Evolutionary conservation across 768 basidiomycete genomes (phyloP).

Genomic region (Tricholoma saponaceum): DNA sequence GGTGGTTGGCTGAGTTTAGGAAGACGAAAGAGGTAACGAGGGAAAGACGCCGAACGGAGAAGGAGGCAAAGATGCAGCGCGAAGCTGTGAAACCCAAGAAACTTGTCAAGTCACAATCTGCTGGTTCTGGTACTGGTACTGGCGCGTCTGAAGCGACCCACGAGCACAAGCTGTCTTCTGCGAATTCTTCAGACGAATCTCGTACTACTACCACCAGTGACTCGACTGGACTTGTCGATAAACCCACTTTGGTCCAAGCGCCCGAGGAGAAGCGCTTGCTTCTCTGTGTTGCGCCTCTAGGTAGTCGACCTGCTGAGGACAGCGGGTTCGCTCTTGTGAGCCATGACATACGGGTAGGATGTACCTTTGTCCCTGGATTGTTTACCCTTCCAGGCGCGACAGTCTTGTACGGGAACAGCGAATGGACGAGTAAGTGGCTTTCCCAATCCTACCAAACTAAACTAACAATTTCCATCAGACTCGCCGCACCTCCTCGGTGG

Average conservation of each 20-base stretch:
- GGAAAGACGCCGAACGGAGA: constrained; percentile 14
- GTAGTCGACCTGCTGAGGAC: constrained; percentile 32
- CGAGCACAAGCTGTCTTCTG: not conserved
- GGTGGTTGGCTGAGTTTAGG: constrained; percentile 46
- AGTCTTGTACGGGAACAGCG: constrained; percentile 8
- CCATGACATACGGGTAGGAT: constrained; percentile 30
- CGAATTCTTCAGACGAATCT: not conserved
- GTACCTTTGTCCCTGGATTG: constrained; percentile 38
- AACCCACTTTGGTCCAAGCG: constrained; percentile 21
- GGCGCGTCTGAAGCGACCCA: not conserved
- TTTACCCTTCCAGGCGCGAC: constrained; percentile 34
- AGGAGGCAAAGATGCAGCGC: constrained; percentile 19
- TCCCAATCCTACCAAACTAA: too few relatives aligned
- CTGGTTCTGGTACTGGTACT: not conserved
- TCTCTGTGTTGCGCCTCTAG: constrained; percentile 44
- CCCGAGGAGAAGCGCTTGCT: constrained; percentile 40
- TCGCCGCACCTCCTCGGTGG: constrained; percentile 49
- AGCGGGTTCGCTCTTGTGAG: constrained; percentile 35
- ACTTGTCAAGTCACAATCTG: not conserved
- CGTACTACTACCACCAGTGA: not conserved
- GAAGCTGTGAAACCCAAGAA: not conserved
- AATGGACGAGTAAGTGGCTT: constrained; percentile 1
- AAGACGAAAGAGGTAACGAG: constrained; percentile 23
- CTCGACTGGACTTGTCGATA: constrained; percentile 1
- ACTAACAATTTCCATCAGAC: not conserved